Evolutionary conservation across 2,329 filamentous ascomycete species (phyloP).

Genomic region (Botrytis porri): DNA sequence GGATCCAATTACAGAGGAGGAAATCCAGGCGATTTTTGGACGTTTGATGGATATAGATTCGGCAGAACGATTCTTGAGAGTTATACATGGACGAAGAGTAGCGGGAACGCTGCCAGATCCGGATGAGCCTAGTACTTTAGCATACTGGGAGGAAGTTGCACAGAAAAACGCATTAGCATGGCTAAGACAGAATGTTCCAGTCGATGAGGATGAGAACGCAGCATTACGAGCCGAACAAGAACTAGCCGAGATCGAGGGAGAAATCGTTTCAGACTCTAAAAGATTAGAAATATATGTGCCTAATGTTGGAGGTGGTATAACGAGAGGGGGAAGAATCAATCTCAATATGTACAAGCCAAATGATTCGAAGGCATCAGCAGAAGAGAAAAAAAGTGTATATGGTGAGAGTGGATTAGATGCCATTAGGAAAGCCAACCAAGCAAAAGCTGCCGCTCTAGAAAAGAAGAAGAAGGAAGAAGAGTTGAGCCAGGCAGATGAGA

Average conservation of each 20-base stretch:
- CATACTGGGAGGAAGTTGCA: constrained; percentile 36
- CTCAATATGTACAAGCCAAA: constrained; percentile 7
- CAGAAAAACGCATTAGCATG: constrained; percentile 51
- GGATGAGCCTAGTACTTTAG: constrained; percentile 37
- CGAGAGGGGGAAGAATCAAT: constrained; percentile 7
- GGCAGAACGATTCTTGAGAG: constrained; percentile 54
- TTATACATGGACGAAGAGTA: constrained; percentile 61
- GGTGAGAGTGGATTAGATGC: constrained; percentile 55
- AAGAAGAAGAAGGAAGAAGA: constrained; percentile 42
- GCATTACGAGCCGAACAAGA: constrained; percentile 62
- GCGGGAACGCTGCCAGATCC: constrained; percentile 63
- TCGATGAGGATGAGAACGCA: constrained; percentile 60
- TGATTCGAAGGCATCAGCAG: not conserved
- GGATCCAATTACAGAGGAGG: constrained; percentile 48
- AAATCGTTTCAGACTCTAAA: constrained; percentile 35
- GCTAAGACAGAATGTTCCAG: constrained; percentile 51
- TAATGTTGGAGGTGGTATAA: constrained; percentile 25
- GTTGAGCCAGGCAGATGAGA: constrained; percentile 43
- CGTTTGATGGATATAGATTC: constrained; percentile 42
- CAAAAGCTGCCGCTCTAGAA: constrained; percentile 46
- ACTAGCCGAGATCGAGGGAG: constrained; percentile 50
- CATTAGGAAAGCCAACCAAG: constrained; percentile 53
- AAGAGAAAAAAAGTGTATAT: constrained; percentile 48
- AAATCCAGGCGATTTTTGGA: constrained; percentile 52
- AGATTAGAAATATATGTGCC: constrained; percentile 34